Evolutionary conservation across 371 early-diverging fungal genomes (phyloP).

Genomic region (Mortierella polycephala): DNA sequence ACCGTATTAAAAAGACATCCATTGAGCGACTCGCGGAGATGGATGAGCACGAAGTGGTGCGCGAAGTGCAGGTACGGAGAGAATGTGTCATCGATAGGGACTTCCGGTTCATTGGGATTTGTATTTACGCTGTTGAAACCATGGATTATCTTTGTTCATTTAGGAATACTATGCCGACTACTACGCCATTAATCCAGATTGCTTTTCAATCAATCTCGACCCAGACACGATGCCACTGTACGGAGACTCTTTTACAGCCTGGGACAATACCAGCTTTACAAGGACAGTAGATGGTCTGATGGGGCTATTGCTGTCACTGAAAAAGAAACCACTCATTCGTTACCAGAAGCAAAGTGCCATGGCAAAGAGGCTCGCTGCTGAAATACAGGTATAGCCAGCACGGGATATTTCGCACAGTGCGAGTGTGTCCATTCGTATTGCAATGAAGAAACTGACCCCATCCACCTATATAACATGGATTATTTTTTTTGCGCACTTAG

Average conservation of each 20-base stretch:
- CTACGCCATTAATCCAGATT: constrained; percentile 83
- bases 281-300: constrained; percentile 84
- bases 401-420: background rate
- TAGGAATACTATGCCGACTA: constrained; percentile 95
- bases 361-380: constrained; percentile 84
- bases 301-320: constrained; percentile 83
- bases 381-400: constrained; percentile 69
- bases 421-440: background rate
- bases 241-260: constrained; percentile 72
- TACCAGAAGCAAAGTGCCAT: constrained; percentile 84
- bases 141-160: background rate
- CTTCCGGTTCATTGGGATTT: too few relatives aligned
- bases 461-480: background rate
- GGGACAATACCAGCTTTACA: constrained; percentile 81
- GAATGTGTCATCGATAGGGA: too few relatives aligned
- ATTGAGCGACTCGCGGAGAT: constrained; percentile 95
- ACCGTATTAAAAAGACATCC: constrained; percentile 86
- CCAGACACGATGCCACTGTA: constrained; percentile 72
- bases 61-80: constrained; percentile 84
- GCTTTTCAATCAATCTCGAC: constrained; percentile 83
- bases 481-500: constrained; percentile 43
- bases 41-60: constrained; percentile 93
- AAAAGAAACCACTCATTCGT: constrained; percentile 91
- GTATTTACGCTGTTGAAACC: too few relatives aligned
- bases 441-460: background rate